Conservation (phyloP, 805 yeast genomes). For the Millerozyma miso region DNA sequence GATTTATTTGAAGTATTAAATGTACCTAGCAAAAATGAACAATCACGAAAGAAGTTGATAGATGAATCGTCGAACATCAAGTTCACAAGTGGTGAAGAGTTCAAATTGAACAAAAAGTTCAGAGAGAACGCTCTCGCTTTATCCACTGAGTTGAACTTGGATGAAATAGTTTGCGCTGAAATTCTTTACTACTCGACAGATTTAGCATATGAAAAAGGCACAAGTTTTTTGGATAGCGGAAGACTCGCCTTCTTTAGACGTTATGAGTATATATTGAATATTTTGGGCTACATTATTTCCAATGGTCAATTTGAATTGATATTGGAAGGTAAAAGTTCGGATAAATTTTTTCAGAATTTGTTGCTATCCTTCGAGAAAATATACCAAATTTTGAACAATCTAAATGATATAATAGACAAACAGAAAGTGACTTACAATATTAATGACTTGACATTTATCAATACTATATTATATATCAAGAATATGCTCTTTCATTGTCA, state of each 20-base stretch:
- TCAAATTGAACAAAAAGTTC: constrained; percentile 62
- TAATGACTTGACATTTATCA: constrained; percentile 35
- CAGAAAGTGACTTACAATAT: constrained; percentile 51
- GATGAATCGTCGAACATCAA: constrained; percentile 30
- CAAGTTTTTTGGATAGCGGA: constrained; percentile 55
- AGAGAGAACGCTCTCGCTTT: constrained; percentile 58
- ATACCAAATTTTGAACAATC: constrained; percentile 50
- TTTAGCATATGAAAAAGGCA: constrained; percentile 41
- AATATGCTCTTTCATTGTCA: constrained; percentile 62
- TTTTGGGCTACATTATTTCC: constrained; percentile 36
- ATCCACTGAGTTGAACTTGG: constrained; percentile 48
- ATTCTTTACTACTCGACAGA: constrained; percentile 47
- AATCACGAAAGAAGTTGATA: constrained; percentile 46
- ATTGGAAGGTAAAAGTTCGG: constrained; percentile 11
- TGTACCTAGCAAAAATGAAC: constrained; percentile 41
- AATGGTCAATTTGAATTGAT: constrained; percentile 19
- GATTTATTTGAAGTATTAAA: constrained; percentile 45
- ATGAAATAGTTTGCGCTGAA: constrained; percentile 75
- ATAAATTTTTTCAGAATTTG: constrained; percentile 36
- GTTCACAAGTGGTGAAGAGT: constrained; percentile 54
- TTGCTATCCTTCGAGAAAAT: constrained; percentile 54
- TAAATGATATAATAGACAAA: constrained; percentile 47
- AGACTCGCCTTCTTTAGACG: constrained; percentile 65
- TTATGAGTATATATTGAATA: constrained; percentile 68
- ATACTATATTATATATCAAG: constrained; percentile 51